phyloP scores from a whole-genome alignment of 495 filamentous ascomycete genomes.

The Penicillium paxilli region DNA sequence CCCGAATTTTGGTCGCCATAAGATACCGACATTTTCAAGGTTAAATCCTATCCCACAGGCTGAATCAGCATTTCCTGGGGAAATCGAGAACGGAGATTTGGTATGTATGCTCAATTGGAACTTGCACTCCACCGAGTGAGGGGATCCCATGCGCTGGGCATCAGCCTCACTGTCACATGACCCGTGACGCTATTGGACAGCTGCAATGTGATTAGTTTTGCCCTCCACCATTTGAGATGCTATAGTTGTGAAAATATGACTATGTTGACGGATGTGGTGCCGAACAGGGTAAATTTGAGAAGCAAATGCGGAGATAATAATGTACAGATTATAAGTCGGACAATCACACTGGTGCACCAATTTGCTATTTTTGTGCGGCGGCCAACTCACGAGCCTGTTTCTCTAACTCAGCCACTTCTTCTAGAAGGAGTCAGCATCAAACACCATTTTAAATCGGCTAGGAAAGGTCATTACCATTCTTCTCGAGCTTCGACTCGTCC shows the following conservation, averaged over 20 bases:
- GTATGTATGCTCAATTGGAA: no score
- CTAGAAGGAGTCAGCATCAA: conserved; percentile 19
- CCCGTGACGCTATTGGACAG: not conserved
- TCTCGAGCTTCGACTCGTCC: conserved; percentile 65
- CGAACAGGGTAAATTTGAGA: not conserved
- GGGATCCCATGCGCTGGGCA: no score
- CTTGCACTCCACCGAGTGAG: not conserved
- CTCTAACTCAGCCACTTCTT: conserved; percentile 43
- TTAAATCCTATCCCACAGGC: no score
- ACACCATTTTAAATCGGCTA: not conserved
- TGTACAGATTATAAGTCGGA: conserved; percentile 11
- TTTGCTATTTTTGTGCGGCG: conserved; percentile 28
- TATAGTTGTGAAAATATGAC: no score
- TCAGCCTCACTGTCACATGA: not conserved
- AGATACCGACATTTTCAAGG: no score
- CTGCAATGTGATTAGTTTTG: not conserved
- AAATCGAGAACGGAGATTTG: no score
- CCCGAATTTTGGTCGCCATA: not conserved
- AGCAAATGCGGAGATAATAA: conserved; percentile 6
- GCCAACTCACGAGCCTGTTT: conserved; percentile 43
- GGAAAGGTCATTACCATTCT: conserved; percentile 44
- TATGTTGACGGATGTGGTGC: no score
- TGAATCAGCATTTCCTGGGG: no score
- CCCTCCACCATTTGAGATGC: no score
- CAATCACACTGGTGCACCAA: no score